Conservation (phyloP, 257 asterid species). For the Solanum habrochaites region DNA sequence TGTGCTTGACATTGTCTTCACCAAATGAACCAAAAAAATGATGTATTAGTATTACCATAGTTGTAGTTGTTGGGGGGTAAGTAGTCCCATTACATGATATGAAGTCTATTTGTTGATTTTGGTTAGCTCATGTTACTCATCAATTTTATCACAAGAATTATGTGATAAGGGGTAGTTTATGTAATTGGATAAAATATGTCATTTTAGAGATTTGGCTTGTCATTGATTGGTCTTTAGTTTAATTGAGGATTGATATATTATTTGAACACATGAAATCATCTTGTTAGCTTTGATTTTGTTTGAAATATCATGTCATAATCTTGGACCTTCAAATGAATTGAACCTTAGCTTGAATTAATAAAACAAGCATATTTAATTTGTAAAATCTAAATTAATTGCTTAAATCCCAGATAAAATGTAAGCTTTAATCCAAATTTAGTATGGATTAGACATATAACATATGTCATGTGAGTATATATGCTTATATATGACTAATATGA, state of each 20-base stretch:
- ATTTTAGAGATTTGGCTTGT: neutral
- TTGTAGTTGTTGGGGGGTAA: neutral
- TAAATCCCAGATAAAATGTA: neutral
- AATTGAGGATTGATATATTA: neutral
- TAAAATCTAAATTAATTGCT: neutral
- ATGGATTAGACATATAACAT: neutral
- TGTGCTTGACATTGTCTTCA: neutral
- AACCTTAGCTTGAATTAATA: neutral
- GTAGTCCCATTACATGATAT: neutral
- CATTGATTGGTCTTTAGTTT: neutral
- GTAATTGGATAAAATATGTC: neutral
- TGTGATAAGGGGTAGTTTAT: neutral
- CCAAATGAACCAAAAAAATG: neutral
- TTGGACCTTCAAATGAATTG: neutral
- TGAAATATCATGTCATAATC: neutral
- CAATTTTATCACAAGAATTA: neutral
- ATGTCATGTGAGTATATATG: neutral
- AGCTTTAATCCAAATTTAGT: neutral
- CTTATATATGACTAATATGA: neutral
- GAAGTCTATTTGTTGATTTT: neutral
- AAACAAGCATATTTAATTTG: neutral
- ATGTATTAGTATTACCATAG: neutral
- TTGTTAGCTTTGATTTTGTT: too few species aligned
- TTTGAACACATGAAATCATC: neutral
- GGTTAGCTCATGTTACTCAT: neutral